Evolutionary conservation across 2,329 filamentous ascomycete genomes (phyloP).

Genomic region (Aspergillus pseudonomiae): DNA sequence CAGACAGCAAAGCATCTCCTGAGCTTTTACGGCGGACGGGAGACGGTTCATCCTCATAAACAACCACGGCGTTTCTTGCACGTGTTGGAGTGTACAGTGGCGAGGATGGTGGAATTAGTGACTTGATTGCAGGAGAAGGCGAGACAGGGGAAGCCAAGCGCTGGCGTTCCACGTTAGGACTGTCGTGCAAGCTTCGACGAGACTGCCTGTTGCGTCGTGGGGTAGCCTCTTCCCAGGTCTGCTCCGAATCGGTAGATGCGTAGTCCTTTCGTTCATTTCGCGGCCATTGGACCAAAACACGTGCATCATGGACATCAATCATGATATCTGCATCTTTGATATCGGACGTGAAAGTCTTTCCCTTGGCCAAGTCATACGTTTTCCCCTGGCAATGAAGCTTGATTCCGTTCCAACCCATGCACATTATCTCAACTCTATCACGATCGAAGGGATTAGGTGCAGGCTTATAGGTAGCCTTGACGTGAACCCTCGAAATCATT

Average conservation of each 20-base stretch:
- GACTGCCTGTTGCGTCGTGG: slow-evolving; percentile 38
- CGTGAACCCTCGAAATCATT: slow-evolving; percentile 89
- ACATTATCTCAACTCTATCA: slow-evolving; percentile 83
- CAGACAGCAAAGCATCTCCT: slow-evolving; percentile 30
- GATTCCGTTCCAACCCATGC: slow-evolving; percentile 93
- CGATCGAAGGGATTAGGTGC: slow-evolving; percentile 68
- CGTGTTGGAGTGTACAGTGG: slow-evolving; percentile 49
- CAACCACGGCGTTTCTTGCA: slow-evolving; percentile 52
- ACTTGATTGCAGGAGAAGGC: slow-evolving; percentile 61
- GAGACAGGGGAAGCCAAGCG: slow-evolving; percentile 77
- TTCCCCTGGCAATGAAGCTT: slow-evolving; percentile 89
- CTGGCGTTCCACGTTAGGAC: slow-evolving; percentile 60
- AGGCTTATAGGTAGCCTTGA: slow-evolving; percentile 81
- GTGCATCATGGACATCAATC: slow-evolving; percentile 90
- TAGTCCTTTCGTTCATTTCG: slow-evolving; percentile 56
- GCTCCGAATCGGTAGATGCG: slow-evolving; percentile 62
- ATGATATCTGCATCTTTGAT: slow-evolving; percentile 88
- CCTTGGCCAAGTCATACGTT: slow-evolving; percentile 83
- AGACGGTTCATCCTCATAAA: slow-evolving; percentile 73
- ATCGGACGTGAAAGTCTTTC: slow-evolving; percentile 86
- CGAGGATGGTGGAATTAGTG: slow-evolving; percentile 44
- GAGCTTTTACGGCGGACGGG: slow-evolving; percentile 52
- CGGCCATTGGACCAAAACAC: slow-evolving; percentile 92
- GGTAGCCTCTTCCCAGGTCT: slow-evolving; percentile 67
- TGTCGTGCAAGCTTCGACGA: slow-evolving; percentile 38